These are phyloP conservation scores for Globisporangium acanthophoron DNA, from an alignment of 352 stramenopile species.

Conservation along the genomic window DNA sequence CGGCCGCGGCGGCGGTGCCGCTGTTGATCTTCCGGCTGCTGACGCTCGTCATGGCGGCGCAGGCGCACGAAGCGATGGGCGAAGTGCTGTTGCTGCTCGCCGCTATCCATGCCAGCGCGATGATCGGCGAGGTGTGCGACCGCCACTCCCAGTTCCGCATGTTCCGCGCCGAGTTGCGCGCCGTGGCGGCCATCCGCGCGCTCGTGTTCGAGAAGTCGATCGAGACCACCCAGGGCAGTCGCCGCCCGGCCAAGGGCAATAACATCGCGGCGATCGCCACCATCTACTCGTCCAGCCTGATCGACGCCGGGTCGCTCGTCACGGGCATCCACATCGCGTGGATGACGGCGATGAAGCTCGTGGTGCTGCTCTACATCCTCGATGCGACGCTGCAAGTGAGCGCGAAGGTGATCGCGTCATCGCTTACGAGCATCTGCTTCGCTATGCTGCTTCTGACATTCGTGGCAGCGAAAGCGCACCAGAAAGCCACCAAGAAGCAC, in stretches of 20 bases:
- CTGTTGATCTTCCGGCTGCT: conserved; percentile 29
- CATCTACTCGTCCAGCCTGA: conserved; percentile 35
- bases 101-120: conserved; percentile 19
- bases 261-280: conserved; percentile 32
- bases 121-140: conserved; percentile 26
- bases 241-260: conserved; percentile 20
- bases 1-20: conserved; percentile 16
- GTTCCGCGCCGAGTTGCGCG: conserved; percentile 26
- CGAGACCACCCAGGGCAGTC: conserved; percentile 18
- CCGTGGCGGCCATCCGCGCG: conserved; percentile 27
- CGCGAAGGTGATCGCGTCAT: conserved; percentile 17
- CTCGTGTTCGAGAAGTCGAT: conserved; percentile 35
- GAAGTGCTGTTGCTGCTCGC: conserved; percentile 26
- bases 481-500: conserved; percentile 36
- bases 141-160: conserved; percentile 27
- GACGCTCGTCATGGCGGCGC: conserved; percentile 18
- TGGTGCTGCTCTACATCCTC: conserved; percentile 24
- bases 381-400: conserved; percentile 24
- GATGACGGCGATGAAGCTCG: conserved; percentile 25
- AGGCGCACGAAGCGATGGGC: conserved; percentile 3
- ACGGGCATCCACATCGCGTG: conserved; percentile 30
- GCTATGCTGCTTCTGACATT: conserved; percentile 23
- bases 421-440: conserved; percentile 20
- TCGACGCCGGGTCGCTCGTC: conserved; percentile 25
- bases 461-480: conserved; percentile 12